Conservation (phyloP, 208 protist species). For the Wallacemonas collosoma region DNA sequence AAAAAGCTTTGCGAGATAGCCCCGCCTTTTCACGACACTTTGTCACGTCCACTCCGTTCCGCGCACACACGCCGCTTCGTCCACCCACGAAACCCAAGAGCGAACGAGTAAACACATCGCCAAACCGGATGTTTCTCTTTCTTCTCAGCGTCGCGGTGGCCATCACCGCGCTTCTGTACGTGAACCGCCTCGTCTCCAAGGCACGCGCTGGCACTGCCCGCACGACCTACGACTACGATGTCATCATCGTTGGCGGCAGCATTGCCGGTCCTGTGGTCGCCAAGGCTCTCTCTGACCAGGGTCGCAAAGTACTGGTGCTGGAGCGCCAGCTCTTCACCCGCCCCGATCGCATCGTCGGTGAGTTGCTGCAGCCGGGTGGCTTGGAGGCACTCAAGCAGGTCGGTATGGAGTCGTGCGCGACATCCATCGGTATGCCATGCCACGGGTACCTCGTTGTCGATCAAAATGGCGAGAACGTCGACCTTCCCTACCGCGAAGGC, state of each 20-base stretch:
- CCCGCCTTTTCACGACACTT: too few species aligned
- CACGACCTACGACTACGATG: constrained; percentile 88
- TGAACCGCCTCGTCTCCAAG: constrained; percentile 58
- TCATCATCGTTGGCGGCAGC: constrained; percentile 92
- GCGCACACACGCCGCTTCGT: too few species aligned
- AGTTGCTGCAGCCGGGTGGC: constrained; percentile 96
- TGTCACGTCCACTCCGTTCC: too few species aligned
- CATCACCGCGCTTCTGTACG: constrained; percentile 44
- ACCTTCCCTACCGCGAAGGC: constrained; percentile 75
- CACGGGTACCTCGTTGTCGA: constrained; percentile 92
- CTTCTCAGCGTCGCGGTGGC: constrained; percentile 36
- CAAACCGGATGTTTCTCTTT: constrained; percentile 30
- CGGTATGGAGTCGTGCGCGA: constrained; percentile 88
- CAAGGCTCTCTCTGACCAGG: constrained; percentile 84
- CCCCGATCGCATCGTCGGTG: constrained; percentile 95
- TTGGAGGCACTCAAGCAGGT: constrained; percentile 81
- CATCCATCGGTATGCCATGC: constrained; percentile 81
- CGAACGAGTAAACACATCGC: too few species aligned
- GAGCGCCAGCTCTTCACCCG: constrained; percentile 90
- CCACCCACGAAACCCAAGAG: too few species aligned
- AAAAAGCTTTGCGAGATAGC: background rate
- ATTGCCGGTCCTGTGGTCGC: constrained; percentile 90
- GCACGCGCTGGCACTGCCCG: constrained; percentile 42
- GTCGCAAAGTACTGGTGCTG: constrained; percentile 85
- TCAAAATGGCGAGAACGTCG: constrained; percentile 48